Evolutionary conservation across 2,329 filamentous ascomycete genomes (phyloP).

Genomic region (Cercospora sp.): DNA sequence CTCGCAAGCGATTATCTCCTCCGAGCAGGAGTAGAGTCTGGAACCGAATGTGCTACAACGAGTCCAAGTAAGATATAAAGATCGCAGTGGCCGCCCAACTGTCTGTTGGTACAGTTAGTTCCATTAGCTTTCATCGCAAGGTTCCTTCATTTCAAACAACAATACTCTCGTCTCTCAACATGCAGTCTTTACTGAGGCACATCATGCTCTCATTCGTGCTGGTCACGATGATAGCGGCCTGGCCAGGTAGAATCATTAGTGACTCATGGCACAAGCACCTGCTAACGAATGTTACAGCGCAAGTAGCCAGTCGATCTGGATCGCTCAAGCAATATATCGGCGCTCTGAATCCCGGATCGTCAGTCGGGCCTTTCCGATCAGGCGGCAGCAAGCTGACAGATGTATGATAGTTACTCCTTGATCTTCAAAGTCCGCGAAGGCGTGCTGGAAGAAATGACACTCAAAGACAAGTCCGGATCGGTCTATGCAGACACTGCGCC

Average conservation of each 20-base stretch:
- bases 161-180: not conserved
- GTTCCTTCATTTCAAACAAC: not conserved
- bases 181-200: not conserved
- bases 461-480: not conserved
- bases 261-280: not conserved
- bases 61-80: not conserved
- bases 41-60: not conserved
- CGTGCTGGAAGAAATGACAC: slow-evolving; percentile 1
- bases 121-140: not conserved
- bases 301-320: not conserved
- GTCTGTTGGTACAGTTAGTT: not conserved
- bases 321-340: not conserved
- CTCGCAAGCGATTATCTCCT: not conserved
- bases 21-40: not conserved
- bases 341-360: not conserved
- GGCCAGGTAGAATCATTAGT: not conserved
- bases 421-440: not conserved
- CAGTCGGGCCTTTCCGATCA: not conserved
- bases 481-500: slow-evolving; percentile 7
- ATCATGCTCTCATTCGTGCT: not conserved
- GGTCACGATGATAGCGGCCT: not conserved
- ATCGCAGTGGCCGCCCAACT: not conserved
- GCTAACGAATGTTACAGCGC: not conserved
- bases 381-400: not conserved
- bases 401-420: not conserved